Evolutionary conservation across 2,329 filamentous ascomycete species (phyloP).

Genomic region (Penicillium nordicum): DNA sequence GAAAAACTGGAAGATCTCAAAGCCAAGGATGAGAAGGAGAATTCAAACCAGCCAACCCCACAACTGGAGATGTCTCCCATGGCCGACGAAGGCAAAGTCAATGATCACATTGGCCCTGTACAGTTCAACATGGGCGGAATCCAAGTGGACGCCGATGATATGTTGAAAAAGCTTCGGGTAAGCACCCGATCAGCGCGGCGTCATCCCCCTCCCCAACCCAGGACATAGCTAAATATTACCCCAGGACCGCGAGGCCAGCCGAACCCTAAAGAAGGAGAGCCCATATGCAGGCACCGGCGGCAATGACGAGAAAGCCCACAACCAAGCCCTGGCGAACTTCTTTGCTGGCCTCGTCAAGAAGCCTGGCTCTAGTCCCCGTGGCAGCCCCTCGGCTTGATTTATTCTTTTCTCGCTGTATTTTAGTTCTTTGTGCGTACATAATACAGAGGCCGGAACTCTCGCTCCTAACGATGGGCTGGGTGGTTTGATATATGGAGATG

Average conservation of each 20-base stretch:
- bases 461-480: slow-evolving; percentile 4
- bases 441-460: slow-evolving; percentile 10
- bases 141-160: slow-evolving; percentile 90
- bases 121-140: slow-evolving; percentile 99
- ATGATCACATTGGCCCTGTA: slow-evolving; percentile 86
- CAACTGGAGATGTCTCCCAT: slow-evolving; percentile 37
- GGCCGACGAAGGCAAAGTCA: slow-evolving; percentile 47
- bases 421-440: slow-evolving; percentile 26
- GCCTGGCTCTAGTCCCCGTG: slow-evolving; percentile 36
- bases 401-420: slow-evolving; percentile 21
- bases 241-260: slow-evolving; percentile 45
- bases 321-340: slow-evolving; percentile 59
- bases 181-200: slow-evolving; percentile 19
- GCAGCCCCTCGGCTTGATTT: slow-evolving; percentile 34
- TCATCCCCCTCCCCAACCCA: not conserved
- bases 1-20: slow-evolving; percentile 67
- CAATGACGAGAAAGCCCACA: slow-evolving; percentile 50
- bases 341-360: slow-evolving; percentile 59
- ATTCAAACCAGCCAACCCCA: slow-evolving; percentile 33
- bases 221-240: slow-evolving; percentile 3
- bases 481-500: slow-evolving; percentile 12
- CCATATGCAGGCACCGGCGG: slow-evolving; percentile 30
- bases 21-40: slow-evolving; percentile 52
- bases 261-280: slow-evolving; percentile 36
- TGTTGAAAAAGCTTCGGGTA: slow-evolving; percentile 83